A percentile compares a stretch with the other conserved stretches of the same genome.
Conservation (phyloP, 108 stramenopile species). For the Fistulifera solaris region DNA sequence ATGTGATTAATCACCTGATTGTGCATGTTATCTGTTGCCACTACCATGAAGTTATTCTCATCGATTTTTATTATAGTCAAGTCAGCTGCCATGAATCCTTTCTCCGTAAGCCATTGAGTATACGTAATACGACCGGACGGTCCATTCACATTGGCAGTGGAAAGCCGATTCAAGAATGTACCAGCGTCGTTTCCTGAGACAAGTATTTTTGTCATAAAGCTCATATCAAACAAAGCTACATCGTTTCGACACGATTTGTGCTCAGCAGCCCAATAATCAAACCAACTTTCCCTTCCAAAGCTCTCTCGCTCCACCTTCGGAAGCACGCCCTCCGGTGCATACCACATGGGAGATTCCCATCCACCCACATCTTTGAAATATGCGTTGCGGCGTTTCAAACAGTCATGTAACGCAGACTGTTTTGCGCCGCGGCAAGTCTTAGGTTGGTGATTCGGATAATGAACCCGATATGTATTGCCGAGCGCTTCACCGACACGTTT, state of each 20-base stretch:
- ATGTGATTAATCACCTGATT: conserved; percentile 49
- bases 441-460: conserved; percentile 54
- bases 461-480: conserved; percentile 50
- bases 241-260: conserved; percentile 44
- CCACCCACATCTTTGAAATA: conserved; percentile 56
- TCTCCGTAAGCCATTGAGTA: conserved; percentile 63
- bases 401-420: conserved; percentile 43
- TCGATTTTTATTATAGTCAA: conserved; percentile 56
- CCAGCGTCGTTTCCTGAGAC: conserved; percentile 64
- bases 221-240: conserved; percentile 77
- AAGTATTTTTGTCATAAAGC: conserved; percentile 73
- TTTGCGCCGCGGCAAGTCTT: conserved; percentile 37
- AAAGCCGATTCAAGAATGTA: conserved; percentile 44
- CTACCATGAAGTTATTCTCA: conserved; percentile 49
- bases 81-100: conserved; percentile 60
- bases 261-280: conserved; percentile 43
- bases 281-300: conserved; percentile 44
- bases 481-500: conserved; percentile 44
- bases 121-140: conserved; percentile 44
- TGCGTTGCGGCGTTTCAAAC: conserved; percentile 22
- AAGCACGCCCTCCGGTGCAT: conserved; percentile 10
- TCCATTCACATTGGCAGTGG: conserved; percentile 58
- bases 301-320: conserved; percentile 9
- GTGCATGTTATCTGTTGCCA: conserved; percentile 75
- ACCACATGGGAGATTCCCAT: conserved; percentile 64